phyloP scores from a whole-genome alignment of 2,329 filamentous ascomycete species.

The Elsinoe batatas region DNA sequence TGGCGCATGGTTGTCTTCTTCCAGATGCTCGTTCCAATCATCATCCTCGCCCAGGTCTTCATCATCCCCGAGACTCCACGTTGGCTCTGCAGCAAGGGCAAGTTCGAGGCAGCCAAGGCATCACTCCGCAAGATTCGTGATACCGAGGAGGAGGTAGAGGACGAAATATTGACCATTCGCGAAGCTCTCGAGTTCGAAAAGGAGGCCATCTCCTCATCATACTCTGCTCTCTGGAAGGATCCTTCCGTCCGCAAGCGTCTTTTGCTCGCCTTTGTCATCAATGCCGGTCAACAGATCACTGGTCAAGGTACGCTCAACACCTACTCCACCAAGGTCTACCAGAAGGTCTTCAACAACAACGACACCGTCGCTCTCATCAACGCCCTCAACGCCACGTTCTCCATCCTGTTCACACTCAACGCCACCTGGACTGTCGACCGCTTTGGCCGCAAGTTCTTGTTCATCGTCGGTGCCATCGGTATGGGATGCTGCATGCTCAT shows the following conservation, averaged over 20 bases:
- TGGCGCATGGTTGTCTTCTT: constrained; percentile 66
- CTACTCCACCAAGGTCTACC: constrained; percentile 65
- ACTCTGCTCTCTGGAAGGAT: constrained; percentile 60
- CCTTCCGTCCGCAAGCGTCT: constrained; percentile 58
- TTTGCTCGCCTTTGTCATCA: constrained; percentile 54
- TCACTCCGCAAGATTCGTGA: constrained; percentile 53
- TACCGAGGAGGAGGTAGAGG: constrained; percentile 55
- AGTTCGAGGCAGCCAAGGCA: constrained; percentile 49
- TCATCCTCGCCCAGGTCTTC: constrained; percentile 53
- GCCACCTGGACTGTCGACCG: constrained; percentile 64
- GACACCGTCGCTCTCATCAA: constrained; percentile 62
- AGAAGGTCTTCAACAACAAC: constrained; percentile 53
- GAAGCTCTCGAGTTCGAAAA: constrained; percentile 64
- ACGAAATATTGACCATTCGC: constrained; percentile 54
- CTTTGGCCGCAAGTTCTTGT: constrained; percentile 59
- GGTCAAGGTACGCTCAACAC: constrained; percentile 64
- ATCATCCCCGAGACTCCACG: constrained; percentile 60
- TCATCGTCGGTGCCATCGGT: constrained; percentile 57
- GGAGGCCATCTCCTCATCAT: constrained; percentile 54
- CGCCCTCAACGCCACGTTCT: constrained; percentile 62
- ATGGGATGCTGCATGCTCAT: constrained; percentile 64
- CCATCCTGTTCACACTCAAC: constrained; percentile 63
- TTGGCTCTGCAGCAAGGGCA: constrained; percentile 55
- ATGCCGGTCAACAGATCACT: constrained; percentile 61
- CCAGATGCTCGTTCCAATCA: constrained; percentile 55